Base-by-base conservation (phyloP, 306 rosid genomes). In the Vigna reflexopilosa region DNA sequence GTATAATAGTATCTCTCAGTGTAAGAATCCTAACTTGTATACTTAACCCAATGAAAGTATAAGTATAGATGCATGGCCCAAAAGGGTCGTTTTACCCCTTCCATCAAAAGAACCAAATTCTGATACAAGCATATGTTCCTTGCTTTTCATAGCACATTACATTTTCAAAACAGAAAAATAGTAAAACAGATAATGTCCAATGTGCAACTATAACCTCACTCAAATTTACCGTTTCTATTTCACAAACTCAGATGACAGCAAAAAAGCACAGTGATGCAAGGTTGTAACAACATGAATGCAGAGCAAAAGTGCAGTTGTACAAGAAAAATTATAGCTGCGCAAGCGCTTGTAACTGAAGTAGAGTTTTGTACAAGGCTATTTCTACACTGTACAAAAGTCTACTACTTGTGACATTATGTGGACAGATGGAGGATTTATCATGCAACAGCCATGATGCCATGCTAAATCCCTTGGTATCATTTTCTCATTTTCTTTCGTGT, bases 71-170 rank as follows among this genome's bases (percentile, higher is more conserved):
- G 40, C 54, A 58, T 32, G 20, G 49, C 38, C 51, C 32, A 67
- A 47, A 80, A 77, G 40, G 42, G 34, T 54, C 75, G 16, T 26
- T 52, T 79, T 68, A 48, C 65, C 61, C 61, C 78, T 77, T 86
- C 78, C 30, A 48, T 30, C 42, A 12, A 67, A 38, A 59, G 19
- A 72, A 55, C 1, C 20, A n/a, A 56, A 12, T 71, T 54, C 70
- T 38, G n/a, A 48, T 10, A 77, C 64, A 72, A 80, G 88, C 80
- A 88, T 28, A 77, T 83, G 86, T 88, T 85, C 90, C 80, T 80
- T 89, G 85, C 92, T 86, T 88, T 85, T 72, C 86, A 83, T 75
- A 62, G 17, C 57, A 69, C 56, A 61, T 77, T 1, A 64, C 50
- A 61, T 80, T 5, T 61, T 61, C 67, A 30, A 4, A 30, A 30